phyloP scores from a whole-genome alignment of 257 asterid species.

The Nicotiana knightiana region DNA sequence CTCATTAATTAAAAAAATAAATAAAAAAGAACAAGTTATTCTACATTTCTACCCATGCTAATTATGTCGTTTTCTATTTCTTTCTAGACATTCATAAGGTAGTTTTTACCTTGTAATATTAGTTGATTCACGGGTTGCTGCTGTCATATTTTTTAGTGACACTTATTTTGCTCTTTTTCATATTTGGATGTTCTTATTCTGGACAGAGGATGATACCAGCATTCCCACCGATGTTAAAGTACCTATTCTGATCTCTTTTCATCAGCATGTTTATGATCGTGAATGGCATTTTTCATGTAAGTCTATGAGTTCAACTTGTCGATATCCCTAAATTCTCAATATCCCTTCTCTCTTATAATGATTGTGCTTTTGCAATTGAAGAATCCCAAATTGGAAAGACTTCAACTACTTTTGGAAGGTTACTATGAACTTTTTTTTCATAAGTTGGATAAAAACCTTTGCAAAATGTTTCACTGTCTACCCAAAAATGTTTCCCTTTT shows the following conservation, averaged over 20 bases:
- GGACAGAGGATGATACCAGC: conserved; percentile 97
- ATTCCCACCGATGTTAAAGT: conserved; percentile 74
- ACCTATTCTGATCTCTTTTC: conserved; percentile 79
- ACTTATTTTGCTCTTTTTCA: neutral
- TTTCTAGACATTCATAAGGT: conserved; percentile 1
- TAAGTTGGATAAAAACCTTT: neutral
- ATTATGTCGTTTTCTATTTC: neutral
- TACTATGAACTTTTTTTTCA: neutral
- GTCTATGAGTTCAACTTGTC: conserved; percentile 26
- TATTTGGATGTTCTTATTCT: conserved; percentile 17
- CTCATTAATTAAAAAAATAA: neutral
- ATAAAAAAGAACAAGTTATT: neutral
- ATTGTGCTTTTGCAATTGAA: neutral
- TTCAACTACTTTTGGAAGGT: neutral
- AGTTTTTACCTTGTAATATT: neutral
- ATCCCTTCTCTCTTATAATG: neutral
- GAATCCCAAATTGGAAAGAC: neutral
- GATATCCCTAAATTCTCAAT: neutral
- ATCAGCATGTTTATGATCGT: conserved; percentile 67
- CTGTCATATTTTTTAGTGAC: neutral
- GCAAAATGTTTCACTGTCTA: neutral
- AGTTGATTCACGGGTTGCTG: neutral
- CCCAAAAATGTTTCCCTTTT: neutral
- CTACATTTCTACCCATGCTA: neutral
- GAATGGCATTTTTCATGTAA: conserved; percentile 96